Evolutionary conservation across 139 green algal genomes (phyloP), one percentile per base, ranked within the genome.

Genomic region (Astrephomene gubernaculifera): DNA sequence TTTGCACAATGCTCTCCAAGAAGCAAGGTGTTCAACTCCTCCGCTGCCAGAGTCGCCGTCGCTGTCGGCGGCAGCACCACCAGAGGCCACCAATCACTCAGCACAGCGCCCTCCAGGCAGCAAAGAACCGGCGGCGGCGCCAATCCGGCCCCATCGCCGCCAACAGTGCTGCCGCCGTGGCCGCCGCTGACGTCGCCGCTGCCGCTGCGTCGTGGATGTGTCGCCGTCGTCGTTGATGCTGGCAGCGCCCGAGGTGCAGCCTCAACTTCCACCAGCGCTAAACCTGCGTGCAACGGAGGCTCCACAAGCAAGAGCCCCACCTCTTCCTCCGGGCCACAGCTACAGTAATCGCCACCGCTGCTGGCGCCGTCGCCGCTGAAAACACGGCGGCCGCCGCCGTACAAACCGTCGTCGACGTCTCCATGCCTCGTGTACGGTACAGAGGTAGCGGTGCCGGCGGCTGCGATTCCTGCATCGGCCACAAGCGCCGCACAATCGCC

Each of bases 201-300:
- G n/a, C 43, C 39, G 75, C 75, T 49, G 52, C 14, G 33, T 29
- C 39, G 17, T 31, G 24, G 39, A 6, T 25, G 25, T 39, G 2
- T 1, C 36, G 67, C 2, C 4, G 67, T 21, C 21, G 9, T 3
- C 14, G 67, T 22, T 19, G 64, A 12, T 14, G 31, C 33, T 31
- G 31, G 64, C 31, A 3, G 33, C 25, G 64, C 31, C 64, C 21
- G 44, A 29, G 69, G 69, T 31, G 73, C 35, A 9, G 75, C 14
- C 31, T 84, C 78, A 17, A 22, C 78, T 31, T 84, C 78, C 61
- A 84, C 78, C 19, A 84, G 2, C 38, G 78, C 78, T 33, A 84
- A 43, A 2, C 78, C 78, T 0, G 43, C 19, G 29, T 31, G 43
- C 29, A 22, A 3, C 6, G 63, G 27, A n/a, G 61, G 43, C 60